Base-by-base conservation (phyloP, 805 yeast genomes). In the Kockiozyma suomiensis region DNA sequence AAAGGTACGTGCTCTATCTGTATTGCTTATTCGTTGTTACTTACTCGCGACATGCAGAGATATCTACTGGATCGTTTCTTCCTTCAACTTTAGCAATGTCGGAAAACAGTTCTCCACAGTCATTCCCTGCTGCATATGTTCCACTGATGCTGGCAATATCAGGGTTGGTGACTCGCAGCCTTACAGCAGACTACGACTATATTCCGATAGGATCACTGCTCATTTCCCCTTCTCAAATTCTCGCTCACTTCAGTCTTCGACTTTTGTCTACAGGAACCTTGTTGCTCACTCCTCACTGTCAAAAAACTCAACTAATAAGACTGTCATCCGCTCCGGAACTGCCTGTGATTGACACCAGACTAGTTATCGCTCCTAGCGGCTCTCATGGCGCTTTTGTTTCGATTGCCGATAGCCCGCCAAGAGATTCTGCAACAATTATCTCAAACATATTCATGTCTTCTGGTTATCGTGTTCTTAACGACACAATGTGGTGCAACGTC, bases 11-110 rank as follows among this genome's bases (percentile, higher is more conserved):
- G 19, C 12, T 45, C 8, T 37, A 1, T 41, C 2, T 30, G 12
- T 15, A 7, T 17, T n/a, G 38, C 42, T 48, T 15, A 19, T 35
- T 26, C 12, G n/a, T 10, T 30, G 26, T 13, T 28, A 23, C 21
- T 28, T 13, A 12, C 17, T 13, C 47, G 10, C 15, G 3, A 15
- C 4, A 33, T 17, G 2, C 40, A 64, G 68, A 62, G 49, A 63
- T 63, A 35, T 59, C 68, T 7, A 56, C 65, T 10, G 68, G 68
- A 13, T 48, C 62, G 15, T 64, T 64, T 43, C 49, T 64, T 17
- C 64, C 68, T 4, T 63, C 68, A 7, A 57, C 62, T 4, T 50
- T 64, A 1, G 30, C 60, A 21, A 51, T 61, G 42, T 37, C 61
- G 7, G 61, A 61, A 5, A 33, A 51, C 3, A 48, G 56, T 4